A percentile compares a stretch with the other conserved stretches of the same genome.
Conservation (phyloP, 2,329 filamentous ascomycete species). For the Leptodontidium sp. region DNA sequence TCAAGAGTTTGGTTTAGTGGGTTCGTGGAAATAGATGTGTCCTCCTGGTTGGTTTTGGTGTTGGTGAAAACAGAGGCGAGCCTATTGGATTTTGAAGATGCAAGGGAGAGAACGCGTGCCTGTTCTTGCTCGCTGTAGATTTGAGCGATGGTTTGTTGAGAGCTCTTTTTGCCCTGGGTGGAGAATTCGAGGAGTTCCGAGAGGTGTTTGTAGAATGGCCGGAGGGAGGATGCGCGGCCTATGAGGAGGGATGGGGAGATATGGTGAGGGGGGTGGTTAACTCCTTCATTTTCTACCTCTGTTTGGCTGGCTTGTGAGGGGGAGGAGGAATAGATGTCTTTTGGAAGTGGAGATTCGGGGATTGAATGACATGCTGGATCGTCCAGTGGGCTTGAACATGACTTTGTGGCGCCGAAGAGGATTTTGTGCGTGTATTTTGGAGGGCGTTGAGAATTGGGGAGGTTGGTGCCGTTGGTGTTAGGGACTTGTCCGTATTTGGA, state of each 20-base stretch:
- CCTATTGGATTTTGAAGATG: not conserved
- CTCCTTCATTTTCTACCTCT: not conserved
- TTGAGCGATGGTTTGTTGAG: conserved; percentile 51
- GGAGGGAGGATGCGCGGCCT: conserved; percentile 58
- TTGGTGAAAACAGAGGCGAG: conserved; percentile 26
- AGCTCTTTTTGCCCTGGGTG: conserved; percentile 10
- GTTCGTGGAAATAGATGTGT: conserved; percentile 9
- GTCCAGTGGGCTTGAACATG: conserved; percentile 53
- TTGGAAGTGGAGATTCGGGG: conserved; percentile 58
- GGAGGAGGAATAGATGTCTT: conserved; percentile 57
- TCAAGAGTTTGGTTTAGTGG: conserved; percentile 10
- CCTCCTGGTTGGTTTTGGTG: not conserved
- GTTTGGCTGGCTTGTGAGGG: conserved; percentile 47
- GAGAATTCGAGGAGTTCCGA: conserved; percentile 28
- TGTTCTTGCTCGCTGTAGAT: conserved; percentile 63
- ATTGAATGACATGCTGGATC: conserved; percentile 61
- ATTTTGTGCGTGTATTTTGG: conserved; percentile 60
- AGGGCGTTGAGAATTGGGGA: not conserved
- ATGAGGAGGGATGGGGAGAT: conserved; percentile 58
- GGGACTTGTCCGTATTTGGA: conserved; percentile 33
- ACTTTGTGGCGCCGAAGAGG: conserved; percentile 63
- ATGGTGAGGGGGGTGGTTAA: conserved; percentile 53
- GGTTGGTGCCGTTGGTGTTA: not conserved
- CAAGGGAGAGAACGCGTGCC: conserved; percentile 45
- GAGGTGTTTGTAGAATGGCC: conserved; percentile 52